Base-by-base conservation (phyloP, 208 protist species). In the Crithidia bombi region DNA sequence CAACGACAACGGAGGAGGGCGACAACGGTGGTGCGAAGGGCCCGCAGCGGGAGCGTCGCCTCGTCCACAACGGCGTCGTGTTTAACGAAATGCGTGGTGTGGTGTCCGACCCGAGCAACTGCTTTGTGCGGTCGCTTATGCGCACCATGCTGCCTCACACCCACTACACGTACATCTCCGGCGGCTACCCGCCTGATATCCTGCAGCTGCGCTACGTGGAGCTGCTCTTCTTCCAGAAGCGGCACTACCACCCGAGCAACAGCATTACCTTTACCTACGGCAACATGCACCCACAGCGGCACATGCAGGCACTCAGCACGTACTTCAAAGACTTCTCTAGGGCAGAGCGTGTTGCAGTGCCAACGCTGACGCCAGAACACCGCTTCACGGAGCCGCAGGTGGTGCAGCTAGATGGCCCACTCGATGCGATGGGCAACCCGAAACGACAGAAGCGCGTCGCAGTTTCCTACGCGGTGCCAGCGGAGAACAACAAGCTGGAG, bases 51-150 rank as follows among this genome's bases (percentile, higher is more conserved):
- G 49, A 33, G 32, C 75, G 52, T 21, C 86, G 86, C 39, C 78
- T 96, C 49, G 65, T 84, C 10, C 75, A 94, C 69, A 97, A 98
- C 78, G 95, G 95, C 6, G 93, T 98, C 12, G 95, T 98, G 9
- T 98, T 87, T 79, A 97, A 98, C 67, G 95, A 98, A 68, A 98
- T 98, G 95, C 91, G 94, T 58, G 95, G 93, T 0, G 93, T 96
- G 12, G 89, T 97, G 23, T 88, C 87, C 30, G 90, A 98, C 51
- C 90, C 91, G 11, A 77, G 69, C 58, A 82, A 91, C 58, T 84
- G 90, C 77, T 97, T 95, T 38, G 80, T 78, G 57, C 80, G 80
- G 6, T 72, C 66, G 12, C 59, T 95, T 23, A 88, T 97, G 83
- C 73, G 85, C 46, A 65, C 57, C 23, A 89, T 96, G 79, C 84